These are phyloP conservation scores for Sporisorium iseilematis-ciliati DNA, from an alignment of 1,284 basidiomycete genomes.

Conservation along the genomic window DNA sequence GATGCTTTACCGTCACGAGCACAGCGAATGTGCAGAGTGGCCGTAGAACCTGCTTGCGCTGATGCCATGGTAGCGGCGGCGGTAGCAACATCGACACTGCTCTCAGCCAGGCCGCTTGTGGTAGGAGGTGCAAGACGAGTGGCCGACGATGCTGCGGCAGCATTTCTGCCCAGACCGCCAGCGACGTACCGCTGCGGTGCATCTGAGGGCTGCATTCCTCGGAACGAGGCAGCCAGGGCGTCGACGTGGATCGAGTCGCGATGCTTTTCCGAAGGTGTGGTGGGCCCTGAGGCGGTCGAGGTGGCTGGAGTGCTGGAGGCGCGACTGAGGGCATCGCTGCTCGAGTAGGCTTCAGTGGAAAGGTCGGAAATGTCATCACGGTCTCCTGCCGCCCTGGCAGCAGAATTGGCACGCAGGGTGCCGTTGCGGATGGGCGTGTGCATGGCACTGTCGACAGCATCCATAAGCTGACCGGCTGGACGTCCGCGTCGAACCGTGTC, in stretches of 20 bases:
- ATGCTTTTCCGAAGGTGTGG: slow-evolving; percentile 42
- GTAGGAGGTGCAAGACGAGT: slow-evolving; percentile 39
- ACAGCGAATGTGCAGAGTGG: slow-evolving; percentile 40
- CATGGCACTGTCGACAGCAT: slow-evolving; percentile 50
- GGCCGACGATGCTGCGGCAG: slow-evolving; percentile 22
- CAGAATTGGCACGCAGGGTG: slow-evolving; percentile 25
- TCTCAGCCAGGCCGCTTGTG: slow-evolving; percentile 28
- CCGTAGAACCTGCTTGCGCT: slow-evolving; percentile 38
- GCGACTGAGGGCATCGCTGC: slow-evolving; percentile 43
- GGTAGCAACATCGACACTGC: slow-evolving; percentile 41
- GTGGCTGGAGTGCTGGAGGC: slow-evolving; percentile 55
- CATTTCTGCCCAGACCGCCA: slow-evolving; percentile 33
- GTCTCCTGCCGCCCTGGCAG: slow-evolving; percentile 17
- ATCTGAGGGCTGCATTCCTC: slow-evolving; percentile 50
- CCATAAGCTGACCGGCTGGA: slow-evolving; percentile 54
- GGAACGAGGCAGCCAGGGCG: slow-evolving; percentile 51
- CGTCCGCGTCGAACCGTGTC: slow-evolving; percentile 58
- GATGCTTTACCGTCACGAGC: slow-evolving; percentile 50
- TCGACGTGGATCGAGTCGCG: slow-evolving; percentile 57
- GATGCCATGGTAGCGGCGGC: slow-evolving; percentile 47
- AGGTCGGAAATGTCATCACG: slow-evolving; percentile 47
- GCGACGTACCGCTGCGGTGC: slow-evolving; percentile 20
- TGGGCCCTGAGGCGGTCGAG: slow-evolving; percentile 49
- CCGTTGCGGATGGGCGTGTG: slow-evolving; percentile 39
- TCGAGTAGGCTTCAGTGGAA: slow-evolving; percentile 40